Percentiles rank a stretch among this genome's conserved stretches.
phyloP scores from a whole-genome alignment of 176 grass and related monocot genomes.

The Puccinellia tenuiflora region DNA sequence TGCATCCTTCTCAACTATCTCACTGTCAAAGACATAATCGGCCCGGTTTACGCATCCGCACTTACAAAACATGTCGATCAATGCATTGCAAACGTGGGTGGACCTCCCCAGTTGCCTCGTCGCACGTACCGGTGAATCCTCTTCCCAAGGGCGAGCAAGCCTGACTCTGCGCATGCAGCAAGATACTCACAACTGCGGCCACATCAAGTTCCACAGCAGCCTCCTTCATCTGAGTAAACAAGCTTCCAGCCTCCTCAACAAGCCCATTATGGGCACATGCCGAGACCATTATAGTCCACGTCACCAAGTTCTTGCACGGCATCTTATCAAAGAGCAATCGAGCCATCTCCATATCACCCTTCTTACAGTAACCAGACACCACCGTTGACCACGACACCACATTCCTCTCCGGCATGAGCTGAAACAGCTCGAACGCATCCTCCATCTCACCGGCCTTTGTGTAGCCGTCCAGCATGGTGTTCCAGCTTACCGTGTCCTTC shows the following conservation, averaged over 20 bases:
- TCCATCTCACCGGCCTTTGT: constrained; percentile 51
- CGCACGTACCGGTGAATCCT: constrained; percentile 54
- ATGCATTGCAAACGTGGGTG: constrained; percentile 58
- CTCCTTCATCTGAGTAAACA: constrained; percentile 62
- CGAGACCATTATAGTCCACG: constrained; percentile 73
- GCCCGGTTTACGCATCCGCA: constrained; percentile 62
- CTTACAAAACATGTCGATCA: constrained; percentile 79
- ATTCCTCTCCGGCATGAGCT: constrained; percentile 60
- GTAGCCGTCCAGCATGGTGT: constrained; percentile 61
- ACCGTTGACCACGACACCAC: constrained; percentile 73
- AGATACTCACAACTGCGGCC: constrained; percentile 56
- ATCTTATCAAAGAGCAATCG: constrained; percentile 60
- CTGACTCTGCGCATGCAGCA: constrained; percentile 71
- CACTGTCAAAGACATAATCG: constrained; percentile 57
- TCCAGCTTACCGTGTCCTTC: constrained; percentile 68
- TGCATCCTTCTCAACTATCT: constrained; percentile 41
- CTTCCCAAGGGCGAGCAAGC: constrained; percentile 59
- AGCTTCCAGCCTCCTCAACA: constrained; percentile 38
- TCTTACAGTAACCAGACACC: constrained; percentile 66
- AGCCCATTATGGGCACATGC: constrained; percentile 53
- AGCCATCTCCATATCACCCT: constrained; percentile 66
- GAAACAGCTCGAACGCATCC: constrained; percentile 48
- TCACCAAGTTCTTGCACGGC: constrained; percentile 67
- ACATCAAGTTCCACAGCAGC: constrained; percentile 46
- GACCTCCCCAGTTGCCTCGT: constrained; percentile 33